Percentiles rank a stretch among this genome's conserved stretches.
Evolutionary conservation across 257 asterid species (phyloP).

Genomic region (Fraxinus cuspidata): DNA sequence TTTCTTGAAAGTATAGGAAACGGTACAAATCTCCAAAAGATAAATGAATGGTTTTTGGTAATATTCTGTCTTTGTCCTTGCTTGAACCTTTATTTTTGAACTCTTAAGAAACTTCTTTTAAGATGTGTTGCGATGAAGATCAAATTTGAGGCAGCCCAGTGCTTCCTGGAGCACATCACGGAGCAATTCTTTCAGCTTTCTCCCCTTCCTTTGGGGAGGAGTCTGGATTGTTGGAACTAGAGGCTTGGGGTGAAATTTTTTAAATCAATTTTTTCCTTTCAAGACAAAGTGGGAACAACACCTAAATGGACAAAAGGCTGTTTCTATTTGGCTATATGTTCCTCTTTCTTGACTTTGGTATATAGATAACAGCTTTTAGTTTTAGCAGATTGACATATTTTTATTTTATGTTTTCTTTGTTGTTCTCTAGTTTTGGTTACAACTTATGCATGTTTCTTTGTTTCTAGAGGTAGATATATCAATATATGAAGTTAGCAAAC

Average conservation of each 20-base stretch:
- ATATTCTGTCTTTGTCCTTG: neutral
- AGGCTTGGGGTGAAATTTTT: neutral
- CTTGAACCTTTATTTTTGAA: neutral
- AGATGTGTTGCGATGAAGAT: neutral
- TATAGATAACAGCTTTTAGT: neutral
- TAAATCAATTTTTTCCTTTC: neutral
- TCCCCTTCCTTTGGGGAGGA: neutral
- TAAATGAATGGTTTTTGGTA: conserved; percentile 19
- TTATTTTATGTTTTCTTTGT: neutral
- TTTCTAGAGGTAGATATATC: neutral
- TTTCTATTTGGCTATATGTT: neutral
- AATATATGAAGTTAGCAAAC: neutral
- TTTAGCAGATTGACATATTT: neutral
- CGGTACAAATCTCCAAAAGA: neutral
- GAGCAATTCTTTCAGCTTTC: no score
- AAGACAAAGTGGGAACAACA: neutral
- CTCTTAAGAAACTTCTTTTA: neutral
- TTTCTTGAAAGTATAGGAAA: neutral
- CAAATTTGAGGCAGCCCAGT: neutral
- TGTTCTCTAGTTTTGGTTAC: neutral
- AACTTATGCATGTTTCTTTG: neutral
- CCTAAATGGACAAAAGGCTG: neutral
- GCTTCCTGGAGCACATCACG: neutral
- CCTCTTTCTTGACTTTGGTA: conserved; percentile 3
- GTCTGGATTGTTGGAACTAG: neutral